Base-by-base conservation (phyloP, 805 yeast genomes). In the Tetrapisispora taiwanensis region DNA sequence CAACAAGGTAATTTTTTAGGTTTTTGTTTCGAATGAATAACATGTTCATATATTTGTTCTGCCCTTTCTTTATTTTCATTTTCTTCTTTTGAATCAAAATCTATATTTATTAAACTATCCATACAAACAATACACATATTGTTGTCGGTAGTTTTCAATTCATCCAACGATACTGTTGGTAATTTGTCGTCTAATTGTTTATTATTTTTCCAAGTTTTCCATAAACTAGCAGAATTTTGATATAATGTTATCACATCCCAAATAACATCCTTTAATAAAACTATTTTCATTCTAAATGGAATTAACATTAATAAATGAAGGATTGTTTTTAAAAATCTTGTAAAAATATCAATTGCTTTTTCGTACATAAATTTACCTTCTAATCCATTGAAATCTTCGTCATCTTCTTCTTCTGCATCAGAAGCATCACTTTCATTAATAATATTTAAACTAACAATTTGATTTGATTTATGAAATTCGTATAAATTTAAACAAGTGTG, bases 1-100 rank as follows among this genome's bases (percentile, higher is more conserved):
- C 86, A 84, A 69, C 98, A 92, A 1, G 69, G 72, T 40, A 92
- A 69, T 56, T 74, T 82, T 61, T 86, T 87, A 4, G 97, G 95
- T 40, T 65, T 69, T 33, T 46, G 48, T 17, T 43, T 42, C 19
- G 45, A 42, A 24, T 36, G 30, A 2, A 36, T 27, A 22, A 31
- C 33, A 19, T 15, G 20, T 41, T 46, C 12, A 35, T 36, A 33
- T 37, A 37, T 17, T 18, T 46, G 43, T 26, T 38, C 33, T 22
- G 38, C 46, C 7, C 30, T 31, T 26, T 47, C 45, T 8, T 28
- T n/a, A 14, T 24, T 19, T 1, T 18, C 28, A 8, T 32, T 18
- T 18, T 39, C 41, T 15, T 24, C 20, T 7, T 10, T 18, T 13
- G 31, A 15, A 12, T 26, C 15, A 5, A 27, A 24, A 7, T 20